Evolutionary conservation across 192 early-diverging fungal species (phyloP).

Genomic region (Coemansia sp.): DNA sequence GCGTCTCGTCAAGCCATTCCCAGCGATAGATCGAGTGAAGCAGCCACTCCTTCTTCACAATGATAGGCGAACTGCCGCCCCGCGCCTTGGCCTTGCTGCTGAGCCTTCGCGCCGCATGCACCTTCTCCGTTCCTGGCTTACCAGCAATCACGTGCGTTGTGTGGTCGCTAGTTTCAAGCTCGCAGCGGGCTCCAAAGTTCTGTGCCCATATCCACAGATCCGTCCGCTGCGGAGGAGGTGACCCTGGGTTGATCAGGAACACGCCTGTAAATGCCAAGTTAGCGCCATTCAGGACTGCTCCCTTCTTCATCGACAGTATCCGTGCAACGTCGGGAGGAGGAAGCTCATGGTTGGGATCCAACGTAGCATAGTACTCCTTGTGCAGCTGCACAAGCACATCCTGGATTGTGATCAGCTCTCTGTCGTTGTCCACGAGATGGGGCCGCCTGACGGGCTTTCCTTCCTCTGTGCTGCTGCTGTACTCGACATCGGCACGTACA

Average conservation of each 20-base stretch:
- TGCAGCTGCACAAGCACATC: constrained; percentile 69
- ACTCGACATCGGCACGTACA: constrained; percentile 22
- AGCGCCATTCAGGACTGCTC: constrained; percentile 63
- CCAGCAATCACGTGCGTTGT: constrained; percentile 91
- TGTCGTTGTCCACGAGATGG: constrained; percentile 57
- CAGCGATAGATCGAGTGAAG: constrained; percentile 70
- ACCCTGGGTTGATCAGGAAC: constrained; percentile 62
- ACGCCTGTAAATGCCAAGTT: constrained; percentile 79
- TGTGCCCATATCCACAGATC: constrained; percentile 82
- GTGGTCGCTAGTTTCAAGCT: constrained; percentile 55
- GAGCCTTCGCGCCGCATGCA: constrained; percentile 60
- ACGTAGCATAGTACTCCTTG: constrained; percentile 61
- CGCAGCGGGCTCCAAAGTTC: constrained; percentile 82
- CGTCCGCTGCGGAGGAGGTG: constrained; percentile 59
- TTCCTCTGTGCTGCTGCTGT: constrained; percentile 4
- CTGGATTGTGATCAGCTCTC: constrained; percentile 57
- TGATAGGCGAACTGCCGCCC: constrained; percentile 53
- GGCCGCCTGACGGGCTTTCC: constrained; percentile 12
- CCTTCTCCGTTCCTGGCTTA: constrained; percentile 77
- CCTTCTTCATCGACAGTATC: constrained; percentile 65
- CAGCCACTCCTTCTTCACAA: constrained; percentile 59
- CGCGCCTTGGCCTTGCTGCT: constrained; percentile 58
- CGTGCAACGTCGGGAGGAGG: constrained; percentile 37
- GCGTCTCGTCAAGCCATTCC: constrained; percentile 66
- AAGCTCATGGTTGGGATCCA: constrained; percentile 22